phyloP scores from a whole-genome alignment of 148 eudicot genomes.

The Limonium bicolor region DNA sequence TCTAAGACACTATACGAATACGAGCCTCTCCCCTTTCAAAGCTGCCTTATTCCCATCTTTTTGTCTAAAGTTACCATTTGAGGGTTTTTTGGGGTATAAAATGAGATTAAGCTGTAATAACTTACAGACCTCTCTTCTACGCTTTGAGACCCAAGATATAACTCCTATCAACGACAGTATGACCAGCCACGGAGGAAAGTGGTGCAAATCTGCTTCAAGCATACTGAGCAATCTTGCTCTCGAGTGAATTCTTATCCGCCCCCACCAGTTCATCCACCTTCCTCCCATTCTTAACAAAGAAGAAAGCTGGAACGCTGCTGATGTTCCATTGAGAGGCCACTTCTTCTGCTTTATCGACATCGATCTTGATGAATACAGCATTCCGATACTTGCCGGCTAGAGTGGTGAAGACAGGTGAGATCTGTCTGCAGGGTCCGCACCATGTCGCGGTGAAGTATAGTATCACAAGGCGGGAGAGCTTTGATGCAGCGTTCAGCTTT shows the following conservation, averaged over 20 bases:
- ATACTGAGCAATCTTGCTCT: slow-evolving; percentile 31
- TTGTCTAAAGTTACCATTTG: too few species aligned
- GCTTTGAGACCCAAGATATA: too few species aligned
- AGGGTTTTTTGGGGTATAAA: too few species aligned
- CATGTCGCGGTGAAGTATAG: slow-evolving; percentile 66
- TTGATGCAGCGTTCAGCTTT: slow-evolving; percentile 34
- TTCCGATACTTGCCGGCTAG: slow-evolving; percentile 37
- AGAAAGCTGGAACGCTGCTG: slow-evolving; percentile 50
- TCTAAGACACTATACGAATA: too few species aligned
- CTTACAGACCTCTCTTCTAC: too few species aligned
- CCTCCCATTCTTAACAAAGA: slow-evolving; percentile 38
- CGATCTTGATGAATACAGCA: slow-evolving; percentile 39
- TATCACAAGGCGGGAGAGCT: slow-evolving; percentile 26
- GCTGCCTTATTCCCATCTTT: too few species aligned
- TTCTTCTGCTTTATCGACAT: slow-evolving; percentile 46
- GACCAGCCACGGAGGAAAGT: too few species aligned
- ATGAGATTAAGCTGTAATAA: too few species aligned
- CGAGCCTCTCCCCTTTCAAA: too few species aligned
- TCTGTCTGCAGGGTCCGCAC: slow-evolving; percentile 63
- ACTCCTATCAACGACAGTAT: too few species aligned
- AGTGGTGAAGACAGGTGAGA: slow-evolving; percentile 36
- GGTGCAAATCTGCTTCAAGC: too few species aligned
- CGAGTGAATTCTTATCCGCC: slow-evolving; percentile 44
- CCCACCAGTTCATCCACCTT: slow-evolving; percentile 45
- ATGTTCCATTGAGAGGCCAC: slow-evolving; percentile 43